Percentiles rank a stretch among this genome's conserved stretches.
Evolutionary conservation across 345 rosid species (phyloP).

Genomic region (Arabis alpina): DNA sequence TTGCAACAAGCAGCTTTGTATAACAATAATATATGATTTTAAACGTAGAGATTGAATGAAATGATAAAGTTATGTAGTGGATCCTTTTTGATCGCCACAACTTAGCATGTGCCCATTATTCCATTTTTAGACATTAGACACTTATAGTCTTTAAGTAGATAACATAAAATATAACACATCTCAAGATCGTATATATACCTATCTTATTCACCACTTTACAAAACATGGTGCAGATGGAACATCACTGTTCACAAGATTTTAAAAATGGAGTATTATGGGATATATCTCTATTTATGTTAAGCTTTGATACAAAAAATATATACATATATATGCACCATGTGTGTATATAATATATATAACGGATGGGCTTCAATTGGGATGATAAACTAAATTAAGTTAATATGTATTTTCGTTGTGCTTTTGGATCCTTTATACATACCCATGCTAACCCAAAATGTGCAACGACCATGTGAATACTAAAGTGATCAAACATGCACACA

Average conservation of each 20-base stretch:
- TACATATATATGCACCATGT: not conserved
- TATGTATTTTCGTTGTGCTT: conserved; percentile 14
- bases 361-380: conserved; percentile 34
- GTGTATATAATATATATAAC: not conserved
- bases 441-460: conserved; percentile 28
- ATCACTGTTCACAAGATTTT: conserved; percentile 38
- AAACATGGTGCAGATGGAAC: conserved; percentile 39
- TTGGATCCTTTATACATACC: conserved; percentile 21
- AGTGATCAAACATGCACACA: conserved; percentile 14
- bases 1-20: not conserved
- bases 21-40: conserved; percentile 28
- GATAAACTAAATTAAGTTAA: conserved; percentile 33
- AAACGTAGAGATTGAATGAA: conserved; percentile 28
- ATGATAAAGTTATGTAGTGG: conserved; percentile 45
- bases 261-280: conserved; percentile 13
- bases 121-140: conserved; percentile 45
- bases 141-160: conserved; percentile 44
- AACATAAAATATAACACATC: conserved; percentile 44
- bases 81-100: conserved; percentile 44
- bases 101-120: conserved; percentile 48
- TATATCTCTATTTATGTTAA: not conserved
- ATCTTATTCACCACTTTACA: conserved; percentile 34
- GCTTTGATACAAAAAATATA: not conserved
- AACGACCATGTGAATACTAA: conserved; percentile 7
- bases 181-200: conserved; percentile 27